These are phyloP conservation scores for Kondoa malvinella DNA, from an alignment of 768 basidiomycete genomes.

Conservation along the genomic window DNA sequence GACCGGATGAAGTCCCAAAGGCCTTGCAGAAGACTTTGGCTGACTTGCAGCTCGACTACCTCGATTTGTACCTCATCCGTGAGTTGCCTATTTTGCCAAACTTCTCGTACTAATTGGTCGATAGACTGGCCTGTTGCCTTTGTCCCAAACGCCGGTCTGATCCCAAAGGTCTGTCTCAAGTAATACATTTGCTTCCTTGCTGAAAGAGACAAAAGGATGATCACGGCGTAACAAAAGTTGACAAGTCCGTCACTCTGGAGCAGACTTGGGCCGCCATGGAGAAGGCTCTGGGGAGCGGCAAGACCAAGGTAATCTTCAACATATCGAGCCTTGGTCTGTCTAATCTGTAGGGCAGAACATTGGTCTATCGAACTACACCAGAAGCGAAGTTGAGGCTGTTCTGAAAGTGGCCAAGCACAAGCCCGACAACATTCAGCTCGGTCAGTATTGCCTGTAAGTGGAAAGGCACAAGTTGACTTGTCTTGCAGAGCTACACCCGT, in stretches of 20 bases:
- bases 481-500: conserved; percentile 10
- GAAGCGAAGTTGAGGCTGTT: conserved; percentile 12
- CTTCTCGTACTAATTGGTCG: not conserved
- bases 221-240: conserved; percentile 7
- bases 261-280: conserved; percentile 44
- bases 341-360: no score
- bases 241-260: conserved; percentile 11
- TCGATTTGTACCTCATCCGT: conserved; percentile 17
- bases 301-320: conserved; percentile 36
- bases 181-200: not conserved
- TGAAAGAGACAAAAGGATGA: not conserved
- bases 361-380: conserved; percentile 45
- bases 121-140: conserved; percentile 14
- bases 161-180: conserved; percentile 7
- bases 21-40: conserved; percentile 16
- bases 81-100: not conserved
- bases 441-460: not conserved
- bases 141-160: conserved; percentile 13
- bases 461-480: not conserved
- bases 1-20: conserved; percentile 12
- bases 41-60: conserved; percentile 12
- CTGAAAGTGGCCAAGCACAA: not conserved
- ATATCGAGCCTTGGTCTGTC: not conserved
- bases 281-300: conserved; percentile 49
- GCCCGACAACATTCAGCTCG: conserved; percentile 4